phyloP scores from a whole-genome alignment of 1,139 yeast genomes.

The Blastobotrys illinoisensis region DNA sequence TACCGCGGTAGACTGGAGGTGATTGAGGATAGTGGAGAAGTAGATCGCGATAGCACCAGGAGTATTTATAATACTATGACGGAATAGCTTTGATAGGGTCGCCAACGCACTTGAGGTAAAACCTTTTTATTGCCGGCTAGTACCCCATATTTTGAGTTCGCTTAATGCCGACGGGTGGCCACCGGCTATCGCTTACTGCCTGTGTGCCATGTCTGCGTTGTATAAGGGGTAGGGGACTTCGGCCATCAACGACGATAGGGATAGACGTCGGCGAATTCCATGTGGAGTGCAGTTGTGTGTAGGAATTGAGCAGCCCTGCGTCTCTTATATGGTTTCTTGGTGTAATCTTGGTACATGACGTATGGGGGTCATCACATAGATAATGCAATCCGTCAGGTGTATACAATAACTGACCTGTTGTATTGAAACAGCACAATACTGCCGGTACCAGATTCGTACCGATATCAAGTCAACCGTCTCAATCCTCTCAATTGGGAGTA shows the following conservation, averaged over 20 bases:
- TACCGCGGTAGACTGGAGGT: too few relatives aligned
- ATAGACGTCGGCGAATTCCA: neutral
- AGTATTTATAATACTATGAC: neutral
- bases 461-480: too few relatives aligned
- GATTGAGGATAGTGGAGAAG: neutral
- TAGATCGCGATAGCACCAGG: neutral
- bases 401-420: too few relatives aligned
- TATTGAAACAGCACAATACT: too few relatives aligned
- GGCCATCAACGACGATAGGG: neutral
- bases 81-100: neutral
- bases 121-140: neutral
- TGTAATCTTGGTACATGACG: neutral
- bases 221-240: too few relatives aligned
- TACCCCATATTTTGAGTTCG: neutral
- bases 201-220: too few relatives aligned
- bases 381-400: too few relatives aligned
- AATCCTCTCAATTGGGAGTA: too few relatives aligned
- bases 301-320: neutral
- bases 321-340: neutral
- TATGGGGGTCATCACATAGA: neutral
- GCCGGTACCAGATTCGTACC: too few relatives aligned
- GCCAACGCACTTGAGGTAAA: neutral
- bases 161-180: neutral
- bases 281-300: neutral
- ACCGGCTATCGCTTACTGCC: too few relatives aligned